Evolutionary conservation across 2,329 filamentous ascomycete genomes (phyloP), one percentile per base, ranked within the genome.

Genomic region (Teratosphaeria nubilosa): DNA sequence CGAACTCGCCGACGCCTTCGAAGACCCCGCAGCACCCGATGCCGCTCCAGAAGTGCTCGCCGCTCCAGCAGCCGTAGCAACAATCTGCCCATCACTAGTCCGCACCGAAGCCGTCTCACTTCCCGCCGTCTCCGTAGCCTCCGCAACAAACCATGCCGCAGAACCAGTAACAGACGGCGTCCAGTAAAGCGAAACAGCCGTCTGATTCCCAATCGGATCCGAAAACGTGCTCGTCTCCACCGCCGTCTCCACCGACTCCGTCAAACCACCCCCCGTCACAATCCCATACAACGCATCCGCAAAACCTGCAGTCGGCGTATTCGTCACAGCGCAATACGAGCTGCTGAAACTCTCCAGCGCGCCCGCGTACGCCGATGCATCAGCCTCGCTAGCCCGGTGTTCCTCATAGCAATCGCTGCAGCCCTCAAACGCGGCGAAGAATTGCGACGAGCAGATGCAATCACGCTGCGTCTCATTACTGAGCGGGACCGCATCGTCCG

Each of bases 181-280:
- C 57, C 54, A 69, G 56, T 69, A 69, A 11, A 60, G 58, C 41
- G 63, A 65, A n/a, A 68, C 65, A 6, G 60, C 68, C 16, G 68
- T 69, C 53, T 62, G 59, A 56, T 66, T 67, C 25, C 63, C 66
- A 31, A 69, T 63, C 9, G 68, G 64, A 55, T 69, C 68, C 27
- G 64, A 64, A 56, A 63, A 62, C 5, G 54, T 57, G 27, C 48
- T 24, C 24, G 31, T 48, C 25, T 54, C 20, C 16, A n/a, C 55
- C 13, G 53, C 48, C 41, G n/a, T 48, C 41, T 20, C n/a, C 41
- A 20, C n/a, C 41, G 41, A 48, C 14, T 5, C 14, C n/a, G n/a
- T 9, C 41, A 37, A 37, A 30, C 5, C 27, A 30, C 27, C 7
- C 27, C 5, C 27, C 32, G 41, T 16, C 30, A 16, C 57, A n/a